These are phyloP conservation scores for Penicillium pulvis DNA, from an alignment of 495 filamentous ascomycete species.

Conservation along the genomic window DNA sequence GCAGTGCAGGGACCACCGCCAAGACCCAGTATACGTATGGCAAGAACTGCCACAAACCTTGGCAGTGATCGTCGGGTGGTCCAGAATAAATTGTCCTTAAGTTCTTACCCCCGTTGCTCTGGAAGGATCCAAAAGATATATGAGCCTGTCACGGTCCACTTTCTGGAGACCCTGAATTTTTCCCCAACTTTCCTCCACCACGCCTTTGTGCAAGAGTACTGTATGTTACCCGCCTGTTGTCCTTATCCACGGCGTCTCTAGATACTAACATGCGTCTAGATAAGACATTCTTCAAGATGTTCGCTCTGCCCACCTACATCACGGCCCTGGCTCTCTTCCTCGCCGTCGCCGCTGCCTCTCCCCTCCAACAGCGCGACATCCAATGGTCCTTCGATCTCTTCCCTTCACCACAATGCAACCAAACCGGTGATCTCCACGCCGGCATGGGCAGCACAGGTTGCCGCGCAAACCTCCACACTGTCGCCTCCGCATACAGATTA, in stretches of 20 bases:
- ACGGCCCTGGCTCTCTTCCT: constrained; percentile 8
- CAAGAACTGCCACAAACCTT: constrained; percentile 10
- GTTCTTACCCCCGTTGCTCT: background rate
- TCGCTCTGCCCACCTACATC: background rate
- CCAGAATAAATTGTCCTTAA: background rate
- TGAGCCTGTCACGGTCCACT: background rate
- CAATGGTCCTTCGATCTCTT: constrained; percentile 33
- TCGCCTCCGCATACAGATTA: constrained; percentile 28
- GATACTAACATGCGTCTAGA: background rate
- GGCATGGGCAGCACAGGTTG: constrained; percentile 32
- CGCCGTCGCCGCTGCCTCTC: constrained; percentile 20
- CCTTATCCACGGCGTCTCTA: background rate
- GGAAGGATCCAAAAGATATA: background rate
- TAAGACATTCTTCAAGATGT: background rate
- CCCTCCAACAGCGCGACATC: constrained; percentile 20
- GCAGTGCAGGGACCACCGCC: constrained; percentile 6
- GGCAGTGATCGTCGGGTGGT: constrained; percentile 6
- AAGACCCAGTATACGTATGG: constrained; percentile 18
- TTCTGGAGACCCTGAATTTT: constrained; percentile 3
- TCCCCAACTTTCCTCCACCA: background rate
- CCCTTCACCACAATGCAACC: constrained; percentile 21
- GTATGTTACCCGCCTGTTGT: background rate
- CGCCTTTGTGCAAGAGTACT: background rate
- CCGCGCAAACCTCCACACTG: constrained; percentile 25
- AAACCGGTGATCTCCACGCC: constrained; percentile 18